Percentiles rank a stretch among this genome's conserved stretches.
Conservation (phyloP, 176 grass and related monocot genomes). For the Otatea glauca region DNA sequence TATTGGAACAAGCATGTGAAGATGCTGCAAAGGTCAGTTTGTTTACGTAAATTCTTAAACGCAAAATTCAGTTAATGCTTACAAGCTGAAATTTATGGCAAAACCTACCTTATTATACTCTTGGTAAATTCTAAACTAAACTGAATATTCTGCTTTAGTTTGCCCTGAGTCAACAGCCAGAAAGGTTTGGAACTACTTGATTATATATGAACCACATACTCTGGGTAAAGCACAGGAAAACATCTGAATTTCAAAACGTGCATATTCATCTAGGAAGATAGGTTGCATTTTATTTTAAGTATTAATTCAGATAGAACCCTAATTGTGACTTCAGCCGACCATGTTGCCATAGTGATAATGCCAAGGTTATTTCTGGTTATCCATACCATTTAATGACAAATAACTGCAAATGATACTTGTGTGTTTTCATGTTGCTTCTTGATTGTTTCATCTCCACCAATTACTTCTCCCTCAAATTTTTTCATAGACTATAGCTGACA, state of each 20-base stretch:
- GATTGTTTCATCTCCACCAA: background rate
- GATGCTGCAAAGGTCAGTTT: conserved; percentile 75
- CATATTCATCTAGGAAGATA: background rate
- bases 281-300: background rate
- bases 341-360: background rate
- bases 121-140: background rate
- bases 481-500: background rate
- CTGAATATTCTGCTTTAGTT: background rate
- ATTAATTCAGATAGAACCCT: background rate
- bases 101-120: background rate
- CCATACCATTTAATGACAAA: background rate
- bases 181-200: background rate
- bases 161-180: background rate
- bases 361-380: background rate
- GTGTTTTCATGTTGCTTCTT: background rate
- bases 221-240: background rate
- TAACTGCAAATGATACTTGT: background rate
- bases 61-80: background rate
- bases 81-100: background rate
- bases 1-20: conserved; percentile 81
- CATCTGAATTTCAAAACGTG: background rate
- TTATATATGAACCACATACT: background rate
- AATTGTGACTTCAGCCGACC: background rate
- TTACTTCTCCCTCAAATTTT: background rate
- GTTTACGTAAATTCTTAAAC: background rate